A percentile compares a stretch with the other conserved stretches of the same genome.
These are phyloP conservation scores for Pyracantha coccinea DNA, from an alignment of 331 rosid species.

Conservation along the genomic window DNA sequence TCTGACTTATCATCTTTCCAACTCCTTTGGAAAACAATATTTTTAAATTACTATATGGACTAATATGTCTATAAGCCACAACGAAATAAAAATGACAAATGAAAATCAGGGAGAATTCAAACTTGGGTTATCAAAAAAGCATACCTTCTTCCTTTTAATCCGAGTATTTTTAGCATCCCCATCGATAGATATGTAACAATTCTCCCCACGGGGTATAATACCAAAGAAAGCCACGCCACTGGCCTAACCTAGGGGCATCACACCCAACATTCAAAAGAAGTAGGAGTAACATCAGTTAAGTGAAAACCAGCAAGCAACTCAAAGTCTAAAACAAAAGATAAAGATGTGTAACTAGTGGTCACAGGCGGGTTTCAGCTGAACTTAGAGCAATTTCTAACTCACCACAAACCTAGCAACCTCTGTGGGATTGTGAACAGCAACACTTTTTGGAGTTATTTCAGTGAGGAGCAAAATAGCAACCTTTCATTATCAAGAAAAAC, in stretches of 20 bases:
- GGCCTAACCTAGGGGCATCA: conserved; percentile 84
- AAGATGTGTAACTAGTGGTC: conserved; percentile 4
- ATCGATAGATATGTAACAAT: conserved; percentile 88
- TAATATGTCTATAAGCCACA: neutral
- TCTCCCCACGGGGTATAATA: conserved; percentile 90
- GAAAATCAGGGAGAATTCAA: conserved; percentile 9
- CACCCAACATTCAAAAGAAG: conserved; percentile 16
- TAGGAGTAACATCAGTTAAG: conserved; percentile 10
- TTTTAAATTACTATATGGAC: neutral
- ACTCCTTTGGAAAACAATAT: neutral
- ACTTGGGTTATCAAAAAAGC: conserved; percentile 16
- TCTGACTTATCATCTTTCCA: neutral
- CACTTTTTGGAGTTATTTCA: conserved; percentile 98
- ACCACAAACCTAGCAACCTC: conserved; percentile 99
- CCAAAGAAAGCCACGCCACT: conserved; percentile 98
- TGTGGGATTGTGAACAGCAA: conserved; percentile 93
- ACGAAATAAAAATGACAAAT: too few relatives aligned
- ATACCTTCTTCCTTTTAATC: conserved; percentile 93
- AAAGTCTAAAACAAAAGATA: neutral
- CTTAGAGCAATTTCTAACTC: conserved; percentile 20
- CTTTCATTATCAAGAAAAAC: conserved; percentile 32
- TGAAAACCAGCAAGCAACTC: neutral
- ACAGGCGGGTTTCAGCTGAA: neutral
- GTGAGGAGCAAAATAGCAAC: conserved; percentile 97
- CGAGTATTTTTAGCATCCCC: conserved; percentile 94